Conservation (phyloP, 768 basidiomycete genomes). For the Lepiota brunneoincarnata region DNA sequence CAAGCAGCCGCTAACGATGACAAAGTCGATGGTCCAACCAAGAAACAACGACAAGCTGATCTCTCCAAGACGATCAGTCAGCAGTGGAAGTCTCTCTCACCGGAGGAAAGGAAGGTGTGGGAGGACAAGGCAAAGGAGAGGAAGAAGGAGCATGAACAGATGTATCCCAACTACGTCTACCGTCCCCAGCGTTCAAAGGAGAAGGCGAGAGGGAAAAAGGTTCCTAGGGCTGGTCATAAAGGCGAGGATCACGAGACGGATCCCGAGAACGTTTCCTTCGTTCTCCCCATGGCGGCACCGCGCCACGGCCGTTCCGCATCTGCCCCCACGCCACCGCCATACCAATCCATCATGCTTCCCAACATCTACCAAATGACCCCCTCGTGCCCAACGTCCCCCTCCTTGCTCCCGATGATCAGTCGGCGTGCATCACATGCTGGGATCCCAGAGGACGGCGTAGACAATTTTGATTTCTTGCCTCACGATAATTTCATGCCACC, state of each 20-base stretch:
- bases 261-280: conserved; percentile 34
- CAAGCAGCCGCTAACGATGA: conserved; percentile 54
- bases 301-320: conserved; percentile 40
- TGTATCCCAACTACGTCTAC: conserved; percentile 78
- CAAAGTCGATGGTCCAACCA: conserved; percentile 40
- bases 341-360: conserved; percentile 69
- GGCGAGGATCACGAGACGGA: conserved; percentile 37
- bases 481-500: conserved; percentile 39
- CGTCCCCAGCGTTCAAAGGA: conserved; percentile 66
- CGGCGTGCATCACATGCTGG: conserved; percentile 54
- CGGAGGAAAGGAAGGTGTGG: conserved; percentile 71
- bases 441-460: conserved; percentile 39
- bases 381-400: conserved; percentile 64
- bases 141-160: conserved; percentile 74
- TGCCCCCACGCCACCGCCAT: conserved; percentile 66
- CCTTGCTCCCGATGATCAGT: conserved; percentile 56
- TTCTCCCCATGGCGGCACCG: conserved; percentile 31
- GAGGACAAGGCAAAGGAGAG: conserved; percentile 75
- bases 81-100: conserved; percentile 69
- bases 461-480: conserved; percentile 57
- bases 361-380: conserved; percentile 51
- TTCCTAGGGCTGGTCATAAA: conserved; percentile 21
- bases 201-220: conserved; percentile 43
- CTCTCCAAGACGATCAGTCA: conserved; percentile 80
- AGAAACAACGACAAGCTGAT: conserved; percentile 72